Percentiles rank a stretch among this genome's conserved stretches.
Evolutionary conservation across 208 protist species (phyloP).

Genomic region (Leishmania tarentolae): DNA sequence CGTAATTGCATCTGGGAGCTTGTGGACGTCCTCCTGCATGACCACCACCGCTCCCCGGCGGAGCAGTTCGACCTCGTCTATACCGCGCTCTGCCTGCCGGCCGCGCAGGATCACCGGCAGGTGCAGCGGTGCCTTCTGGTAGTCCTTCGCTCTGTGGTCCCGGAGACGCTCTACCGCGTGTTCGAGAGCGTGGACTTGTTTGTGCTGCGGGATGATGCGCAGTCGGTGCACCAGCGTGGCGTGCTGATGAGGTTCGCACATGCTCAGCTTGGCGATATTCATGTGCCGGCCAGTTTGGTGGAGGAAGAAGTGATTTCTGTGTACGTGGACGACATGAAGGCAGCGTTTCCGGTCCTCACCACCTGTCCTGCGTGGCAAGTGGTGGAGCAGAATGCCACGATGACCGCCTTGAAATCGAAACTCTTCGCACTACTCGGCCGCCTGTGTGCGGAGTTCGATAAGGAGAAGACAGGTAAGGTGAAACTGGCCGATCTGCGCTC

Average conservation of each 20-base stretch:
- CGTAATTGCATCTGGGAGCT: conserved; percentile 32
- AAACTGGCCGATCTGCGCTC: conserved; percentile 55
- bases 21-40: conserved; percentile 59
- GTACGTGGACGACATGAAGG: conserved; percentile 69
- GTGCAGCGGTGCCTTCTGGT: conserved; percentile 65
- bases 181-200: conserved; percentile 67
- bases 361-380: conserved; percentile 48
- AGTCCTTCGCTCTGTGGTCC: conserved; percentile 67
- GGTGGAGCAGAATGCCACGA: conserved; percentile 42
- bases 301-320: conserved; percentile 73
- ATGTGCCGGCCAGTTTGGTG: conserved; percentile 38
- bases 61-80: conserved; percentile 87
- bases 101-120: conserved; percentile 32
- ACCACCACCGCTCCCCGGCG: conserved; percentile 46
- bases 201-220: conserved; percentile 35
- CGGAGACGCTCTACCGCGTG: conserved; percentile 65
- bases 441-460: conserved; percentile 78
- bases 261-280: conserved; percentile 53
- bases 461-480: conserved; percentile 59
- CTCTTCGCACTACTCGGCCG: conserved; percentile 62
- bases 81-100: conserved; percentile 71
- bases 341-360: conserved; percentile 51
- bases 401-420: conserved; percentile 61
- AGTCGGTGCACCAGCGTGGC: conserved; percentile 28
- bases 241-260: conserved; percentile 50